Evolutionary conservation across 805 yeast genomes (phyloP).

Genomic region (Starmerella floris): DNA sequence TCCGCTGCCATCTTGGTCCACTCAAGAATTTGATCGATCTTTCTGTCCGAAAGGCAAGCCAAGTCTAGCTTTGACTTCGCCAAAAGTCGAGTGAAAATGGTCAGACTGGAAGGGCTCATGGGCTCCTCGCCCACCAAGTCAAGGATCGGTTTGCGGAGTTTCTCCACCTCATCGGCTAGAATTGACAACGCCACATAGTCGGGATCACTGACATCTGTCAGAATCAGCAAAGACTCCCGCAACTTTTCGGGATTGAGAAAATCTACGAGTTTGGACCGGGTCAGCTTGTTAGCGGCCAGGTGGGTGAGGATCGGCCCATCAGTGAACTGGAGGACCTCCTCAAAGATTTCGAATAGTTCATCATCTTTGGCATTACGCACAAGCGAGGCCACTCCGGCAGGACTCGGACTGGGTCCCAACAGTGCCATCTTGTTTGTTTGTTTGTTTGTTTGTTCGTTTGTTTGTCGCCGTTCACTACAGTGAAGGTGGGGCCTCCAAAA

Average conservation of each 20-base stretch:
- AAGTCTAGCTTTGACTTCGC: conserved; percentile 7
- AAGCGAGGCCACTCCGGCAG: conserved; percentile 8
- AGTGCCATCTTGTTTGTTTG: conserved; percentile 14
- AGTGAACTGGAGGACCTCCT: conserved; percentile 13
- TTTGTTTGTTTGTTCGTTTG: too few relatives aligned
- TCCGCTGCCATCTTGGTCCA: not conserved
- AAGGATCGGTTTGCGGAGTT: conserved; percentile 11
- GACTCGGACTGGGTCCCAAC: conserved; percentile 13
- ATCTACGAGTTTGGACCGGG: conserved; percentile 9
- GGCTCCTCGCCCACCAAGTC: conserved; percentile 1
- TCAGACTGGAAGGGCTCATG: conserved; percentile 1
- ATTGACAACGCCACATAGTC: conserved; percentile 15
- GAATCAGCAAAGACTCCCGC: conserved; percentile 3
- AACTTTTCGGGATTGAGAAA: conserved; percentile 11
- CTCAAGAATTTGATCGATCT: not conserved
- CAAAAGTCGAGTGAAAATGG: conserved; percentile 8
- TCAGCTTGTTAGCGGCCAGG: conserved; percentile 15
- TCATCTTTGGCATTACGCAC: conserved; percentile 3
- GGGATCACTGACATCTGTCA: conserved; percentile 17
- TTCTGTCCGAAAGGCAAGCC: not conserved
- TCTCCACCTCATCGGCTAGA: conserved; percentile 15
- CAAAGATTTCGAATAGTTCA: conserved; percentile 7
- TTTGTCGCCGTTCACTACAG: too few relatives aligned
- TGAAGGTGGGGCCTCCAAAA: too few relatives aligned
- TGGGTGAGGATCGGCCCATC: conserved; percentile 17